These are phyloP conservation scores for Ilex aquifolium DNA, from an alignment of 257 asterid species.

Conservation along the genomic window DNA sequence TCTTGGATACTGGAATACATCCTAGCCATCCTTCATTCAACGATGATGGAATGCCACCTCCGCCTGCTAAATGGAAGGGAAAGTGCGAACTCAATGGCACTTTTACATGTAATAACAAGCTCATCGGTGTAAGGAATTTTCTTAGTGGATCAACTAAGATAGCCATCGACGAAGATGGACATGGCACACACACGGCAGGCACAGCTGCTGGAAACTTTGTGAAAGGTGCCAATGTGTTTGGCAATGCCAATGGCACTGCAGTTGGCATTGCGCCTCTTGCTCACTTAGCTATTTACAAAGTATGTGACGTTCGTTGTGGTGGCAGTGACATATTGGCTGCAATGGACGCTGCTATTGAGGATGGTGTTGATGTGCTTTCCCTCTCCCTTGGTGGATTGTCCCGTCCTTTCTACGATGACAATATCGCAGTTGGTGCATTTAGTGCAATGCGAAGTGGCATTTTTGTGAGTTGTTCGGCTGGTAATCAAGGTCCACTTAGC, in stretches of 20 bases:
- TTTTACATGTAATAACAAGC: constrained; percentile 23
- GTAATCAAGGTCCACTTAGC: constrained; percentile 19
- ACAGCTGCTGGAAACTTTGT: constrained; percentile 38
- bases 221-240: constrained; percentile 20
- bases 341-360: constrained; percentile 24
- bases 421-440: constrained; percentile 24
- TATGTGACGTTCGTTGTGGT: constrained; percentile 5
- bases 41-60: constrained; percentile 32
- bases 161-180: constrained; percentile 27
- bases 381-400: constrained; percentile 17
- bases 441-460: constrained; percentile 24
- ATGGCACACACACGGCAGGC: constrained; percentile 36
- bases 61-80: constrained; percentile 46
- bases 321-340: constrained; percentile 29
- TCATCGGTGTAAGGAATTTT: constrained; percentile 41
- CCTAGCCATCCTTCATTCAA: constrained; percentile 34
- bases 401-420: constrained; percentile 17
- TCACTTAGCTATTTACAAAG: constrained; percentile 27
- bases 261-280: constrained; percentile 31
- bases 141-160: constrained; percentile 11
- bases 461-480: constrained; percentile 26
- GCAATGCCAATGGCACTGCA: constrained; percentile 34
- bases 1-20: constrained; percentile 33
- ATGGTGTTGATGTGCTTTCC: constrained; percentile 34
- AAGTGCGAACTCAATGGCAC: constrained; percentile 21